A percentile compares a stretch with the other conserved stretches of the same genome.
Conservation (phyloP, 73 alveolate genomes). For the Urostyla sp. region DNA sequence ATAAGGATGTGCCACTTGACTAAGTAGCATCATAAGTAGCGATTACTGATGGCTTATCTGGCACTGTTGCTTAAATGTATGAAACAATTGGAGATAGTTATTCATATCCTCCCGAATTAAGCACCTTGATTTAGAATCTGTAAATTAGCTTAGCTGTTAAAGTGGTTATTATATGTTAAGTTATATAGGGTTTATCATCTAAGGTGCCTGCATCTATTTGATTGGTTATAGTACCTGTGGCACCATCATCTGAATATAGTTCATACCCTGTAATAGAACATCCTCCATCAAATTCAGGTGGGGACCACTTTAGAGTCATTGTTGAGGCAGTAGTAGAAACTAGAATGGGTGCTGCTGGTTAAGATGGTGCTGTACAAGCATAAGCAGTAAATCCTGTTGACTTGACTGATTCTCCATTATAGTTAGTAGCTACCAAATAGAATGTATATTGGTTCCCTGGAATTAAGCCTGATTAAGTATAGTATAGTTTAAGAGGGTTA, state of each 20-base stretch:
- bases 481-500: conserved; percentile 55
- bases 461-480: conserved; percentile 39
- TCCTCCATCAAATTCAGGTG: conserved; percentile 69
- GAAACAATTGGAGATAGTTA: conserved; percentile 28
- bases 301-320: conserved; percentile 52
- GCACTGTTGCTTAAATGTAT: conserved; percentile 37
- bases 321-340: conserved; percentile 29
- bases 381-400: conserved; percentile 29
- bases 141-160: conserved; percentile 1
- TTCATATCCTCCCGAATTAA: conserved; percentile 27
- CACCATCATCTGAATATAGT: conserved; percentile 61
- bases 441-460: conserved; percentile 61
- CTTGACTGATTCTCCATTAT: conserved; percentile 66
- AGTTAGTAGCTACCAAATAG: conserved; percentile 67
- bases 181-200: conserved; percentile 33
- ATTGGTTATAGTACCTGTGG: conserved; percentile 7
- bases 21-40: neutral
- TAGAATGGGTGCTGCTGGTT: conserved; percentile 43
- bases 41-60: conserved; percentile 37
- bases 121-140: conserved; percentile 47
- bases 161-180: conserved; percentile 8
- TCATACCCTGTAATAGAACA: conserved; percentile 50
- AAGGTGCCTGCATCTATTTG: conserved; percentile 30
- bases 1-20: conserved; percentile 11
- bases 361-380: conserved; percentile 66